Base-by-base conservation (phyloP, 148 eudicot genomes). In the Cornus suecica region DNA sequence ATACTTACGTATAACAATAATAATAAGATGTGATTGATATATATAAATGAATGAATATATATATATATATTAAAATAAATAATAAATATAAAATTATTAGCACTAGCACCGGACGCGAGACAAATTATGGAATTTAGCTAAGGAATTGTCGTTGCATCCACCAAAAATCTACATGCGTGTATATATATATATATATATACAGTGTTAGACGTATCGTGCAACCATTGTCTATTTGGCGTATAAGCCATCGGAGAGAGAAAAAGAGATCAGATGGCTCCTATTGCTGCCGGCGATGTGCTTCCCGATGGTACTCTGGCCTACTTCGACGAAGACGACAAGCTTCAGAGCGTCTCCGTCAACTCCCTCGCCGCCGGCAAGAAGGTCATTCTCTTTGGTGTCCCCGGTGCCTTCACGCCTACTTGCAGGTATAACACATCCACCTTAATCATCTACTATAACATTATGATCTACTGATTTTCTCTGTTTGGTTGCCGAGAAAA, bases 361-460 rank as follows among this genome's bases (percentile, higher is more conserved):
- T 84, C 92, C 10, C 88, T 91, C 41, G 83, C 92, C 72, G 86
- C 89, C 76, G 95, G 92, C 14, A 91, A 91, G 75, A 91, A 87
- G 71, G 88, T 89, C 74, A 72, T 89, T 69, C 77, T 91, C 52
- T 86, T 91, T 37, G 92, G 80, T 11, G 92, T 89, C 64, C 95
- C 95, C 72, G 95, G 95, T 28, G 95, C 95, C 66, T 91, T 91
- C 76, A 91, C 98, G 71, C 95, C 98, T n/a, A 90, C 95, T 70
- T 94, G 98, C 97, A 94, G 98, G 98, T 91, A 62, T 28, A 26
- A 25, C 7, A 20, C 23, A 1, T 58, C 24, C 2, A 58, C 25
- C 20, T 58, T 48, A 14, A 22, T 10, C 24, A 1, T 7, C 62
- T 58, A 58, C 41, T 27, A n/a, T 20, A 1, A n/a, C n/a, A 15